Conservation (phyloP, 2,329 filamentous ascomycete genomes). For the Grosmannia huntii region DNA sequence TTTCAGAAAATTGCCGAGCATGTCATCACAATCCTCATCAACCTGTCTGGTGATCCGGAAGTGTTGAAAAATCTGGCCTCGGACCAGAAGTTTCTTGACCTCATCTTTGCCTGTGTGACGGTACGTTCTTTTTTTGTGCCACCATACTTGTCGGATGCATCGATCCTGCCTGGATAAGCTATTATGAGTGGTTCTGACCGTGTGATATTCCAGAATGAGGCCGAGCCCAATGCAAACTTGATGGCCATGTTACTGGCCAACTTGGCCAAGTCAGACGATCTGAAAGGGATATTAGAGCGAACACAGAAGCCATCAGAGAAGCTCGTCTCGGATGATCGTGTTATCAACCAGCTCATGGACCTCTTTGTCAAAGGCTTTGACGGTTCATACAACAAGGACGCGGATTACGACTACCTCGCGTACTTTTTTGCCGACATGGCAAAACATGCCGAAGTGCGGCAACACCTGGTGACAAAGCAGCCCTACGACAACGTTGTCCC, state of each 20-base stretch:
- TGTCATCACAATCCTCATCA: slow-evolving; percentile 81
- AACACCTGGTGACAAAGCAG: slow-evolving; percentile 62
- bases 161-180: no score
- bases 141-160: neutral
- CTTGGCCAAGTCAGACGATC: slow-evolving; percentile 63
- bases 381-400: slow-evolving; percentile 69
- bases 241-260: slow-evolving; percentile 90
- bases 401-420: slow-evolving; percentile 83
- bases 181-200: neutral
- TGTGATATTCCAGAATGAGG: slow-evolving; percentile 30
- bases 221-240: slow-evolving; percentile 73
- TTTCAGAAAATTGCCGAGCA: slow-evolving; percentile 76
- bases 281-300: slow-evolving; percentile 55
- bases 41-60: slow-evolving; percentile 65
- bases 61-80: slow-evolving; percentile 59
- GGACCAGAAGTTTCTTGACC: slow-evolving; percentile 71
- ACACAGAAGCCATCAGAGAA: slow-evolving; percentile 55
- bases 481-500: slow-evolving; percentile 76
- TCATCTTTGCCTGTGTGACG: slow-evolving; percentile 60
- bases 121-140: slow-evolving; percentile 32
- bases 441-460: slow-evolving; percentile 62
- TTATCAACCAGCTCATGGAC: slow-evolving; percentile 86
- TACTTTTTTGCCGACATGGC: slow-evolving; percentile 91
- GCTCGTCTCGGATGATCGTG: slow-evolving; percentile 59
- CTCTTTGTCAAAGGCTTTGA: slow-evolving; percentile 89